Base-by-base conservation (phyloP, 306 rosid species). In the Casuarina glauca region DNA sequence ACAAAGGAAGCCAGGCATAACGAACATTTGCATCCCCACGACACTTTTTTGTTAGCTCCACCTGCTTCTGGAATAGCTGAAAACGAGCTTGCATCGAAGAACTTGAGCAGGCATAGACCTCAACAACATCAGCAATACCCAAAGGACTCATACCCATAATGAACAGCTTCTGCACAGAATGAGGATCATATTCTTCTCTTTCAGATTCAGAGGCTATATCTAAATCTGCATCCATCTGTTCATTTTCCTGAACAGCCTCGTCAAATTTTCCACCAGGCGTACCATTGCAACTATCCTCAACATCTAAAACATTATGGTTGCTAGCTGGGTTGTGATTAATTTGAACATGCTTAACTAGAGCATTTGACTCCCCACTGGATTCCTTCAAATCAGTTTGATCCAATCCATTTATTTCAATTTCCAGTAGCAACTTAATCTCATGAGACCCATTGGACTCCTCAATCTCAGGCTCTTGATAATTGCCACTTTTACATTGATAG, bases 341-440 rank as follows among this genome's bases (percentile, higher is more conserved):
- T 61, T 79, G 85, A 71, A 83, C 83, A 74, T 74, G 82, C 57
- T 86, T 81, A 72, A 80, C 82, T 16, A 82, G 11, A 61, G 78
- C 87, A 85, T 93, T 88, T 49, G 98, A 95, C 80, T 92, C 98
- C 46, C 91, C 97, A 79, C 93, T 92, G 75, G 87, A 87, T 79
- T 92, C 97, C 70, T 80, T 77, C 80, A 86, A 53, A 53, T 78
- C 74, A 55, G 95, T 82, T 35, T 73, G 84, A 62, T 77, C 80
- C 41, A 78, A 26, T 70, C 91, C 95, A 81, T 83, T 88, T 74
- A 95, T 86, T 79, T 92, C 91, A 78, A 95, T 89, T 87, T 95
- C 98, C 83, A 95, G 78, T 48, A 88, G 89, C 73, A 95, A 74
- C 83, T 84, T 91, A 48, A 92, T 89, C 73, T 84, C 97, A 73